A percentile compares a stretch with the other conserved stretches of the same genome.
phyloP scores from a whole-genome alignment of 345 rosid genomes.

The Gossypium bickii region DNA sequence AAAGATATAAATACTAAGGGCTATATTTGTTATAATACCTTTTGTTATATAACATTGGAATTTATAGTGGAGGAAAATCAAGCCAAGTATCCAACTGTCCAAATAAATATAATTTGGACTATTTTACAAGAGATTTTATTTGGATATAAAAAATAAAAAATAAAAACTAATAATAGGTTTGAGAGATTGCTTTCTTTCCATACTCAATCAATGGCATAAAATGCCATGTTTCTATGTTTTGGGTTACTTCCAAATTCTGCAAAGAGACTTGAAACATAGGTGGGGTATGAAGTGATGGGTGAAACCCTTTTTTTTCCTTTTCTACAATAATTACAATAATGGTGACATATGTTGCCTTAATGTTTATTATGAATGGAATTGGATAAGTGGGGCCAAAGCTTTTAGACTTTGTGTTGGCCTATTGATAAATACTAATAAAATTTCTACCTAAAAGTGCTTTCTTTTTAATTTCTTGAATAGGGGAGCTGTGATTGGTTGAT shows the following conservation, averaged over 20 bases:
- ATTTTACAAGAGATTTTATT: neutral
- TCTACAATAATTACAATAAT: neutral
- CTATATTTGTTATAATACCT: too few species aligned
- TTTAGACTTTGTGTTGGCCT: neutral
- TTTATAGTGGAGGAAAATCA: neutral
- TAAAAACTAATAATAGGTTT: neutral
- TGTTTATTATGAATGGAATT: neutral
- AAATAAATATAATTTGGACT: neutral
- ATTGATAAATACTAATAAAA: neutral
- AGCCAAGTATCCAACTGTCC: neutral
- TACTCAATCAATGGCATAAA: slow-evolving; percentile 7
- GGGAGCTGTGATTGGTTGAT: slow-evolving; percentile 10
- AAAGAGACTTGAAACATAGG: slow-evolving; percentile 1
- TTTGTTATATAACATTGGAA: neutral
- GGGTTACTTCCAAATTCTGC: slow-evolving; percentile 12
- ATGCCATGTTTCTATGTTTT: slow-evolving; percentile 6
- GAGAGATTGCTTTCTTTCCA: neutral
- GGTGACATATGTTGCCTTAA: neutral
- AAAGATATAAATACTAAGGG: rapidly evolving
- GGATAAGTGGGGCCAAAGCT: neutral
- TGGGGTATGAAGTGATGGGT: slow-evolving; percentile 11
- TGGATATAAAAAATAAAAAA: neutral
- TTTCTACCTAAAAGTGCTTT: neutral
- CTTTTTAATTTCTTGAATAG: neutral
- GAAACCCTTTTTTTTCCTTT: neutral